Evolutionary conservation across 1,139 yeast genomes (phyloP), one percentile per base, ranked within the genome.

Genomic region (Hemisphaericaspora xylofermentans): DNA sequence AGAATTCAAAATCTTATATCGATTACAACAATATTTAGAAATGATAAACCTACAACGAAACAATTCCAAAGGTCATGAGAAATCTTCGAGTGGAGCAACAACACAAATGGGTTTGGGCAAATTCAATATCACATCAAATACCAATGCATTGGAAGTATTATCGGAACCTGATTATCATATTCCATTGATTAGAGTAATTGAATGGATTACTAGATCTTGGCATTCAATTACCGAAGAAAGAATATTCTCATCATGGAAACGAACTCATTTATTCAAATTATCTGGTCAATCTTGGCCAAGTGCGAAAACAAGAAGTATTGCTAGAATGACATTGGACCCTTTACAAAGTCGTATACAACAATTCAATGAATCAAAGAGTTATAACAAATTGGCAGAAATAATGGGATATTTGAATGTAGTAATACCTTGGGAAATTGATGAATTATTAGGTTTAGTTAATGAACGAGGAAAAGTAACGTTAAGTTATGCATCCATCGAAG

Each of bases 401-500:
- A 80, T 76, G 62, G 60, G 58, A 34, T 61, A 63, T 51, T 62
- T 74, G 43, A 69, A 66, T 51, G 84, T 71, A 32, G 73, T 63
- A 7, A 69, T 78, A 39, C 76, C 80, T 12, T 81, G 87, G 87
- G 80, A 78, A 40, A 64, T 74, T 24, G 78, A 76, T 39, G 78
- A 78, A 47, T 56, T 82, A 25, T 52, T 80, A 37, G 82, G 80
- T 25, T 60, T 82, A 36, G 76, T 78, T 7, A 75, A 80, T 41
- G 88, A 82, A 55, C 64, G 80, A 43, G 80, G 78, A 33, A 76
- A 74, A 50, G 72, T 78, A 21, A 75, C 78, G 1, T 54, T 70
- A n/a, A 69, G 66, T 44, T 82, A 80, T 53, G 67, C 76, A 10
- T 79, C 85, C n/a, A 78, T 79, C 39, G 82, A 76, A 44, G 87